Conservation (phyloP, 306 rosid genomes). For the Oemleria cerasiformis region DNA sequence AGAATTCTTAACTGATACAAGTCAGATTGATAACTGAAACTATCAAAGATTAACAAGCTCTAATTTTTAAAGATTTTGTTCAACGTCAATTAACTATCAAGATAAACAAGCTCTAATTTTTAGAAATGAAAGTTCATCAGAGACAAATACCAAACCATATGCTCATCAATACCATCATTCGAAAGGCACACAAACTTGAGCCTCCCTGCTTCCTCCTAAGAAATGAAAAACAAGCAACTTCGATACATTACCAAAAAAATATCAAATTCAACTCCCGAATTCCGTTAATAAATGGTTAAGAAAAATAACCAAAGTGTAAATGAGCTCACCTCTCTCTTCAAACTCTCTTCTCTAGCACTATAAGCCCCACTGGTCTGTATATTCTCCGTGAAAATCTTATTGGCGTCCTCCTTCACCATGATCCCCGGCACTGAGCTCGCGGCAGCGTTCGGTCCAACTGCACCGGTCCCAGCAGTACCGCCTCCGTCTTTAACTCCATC, state of each 20-base stretch:
- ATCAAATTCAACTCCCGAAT: background rate
- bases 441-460: conserved; percentile 24
- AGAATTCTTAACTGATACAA: background rate
- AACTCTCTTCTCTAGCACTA: conserved; percentile 81
- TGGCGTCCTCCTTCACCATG: conserved; percentile 73
- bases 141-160: conserved; percentile 83
- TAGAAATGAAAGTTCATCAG: conserved; percentile 9
- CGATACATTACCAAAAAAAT: background rate
- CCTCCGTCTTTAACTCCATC: conserved; percentile 56
- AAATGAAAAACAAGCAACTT: background rate
- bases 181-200: conserved; percentile 78
- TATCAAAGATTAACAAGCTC: background rate
- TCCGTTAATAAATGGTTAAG: background rate
- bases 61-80: background rate
- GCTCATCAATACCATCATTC: conserved; percentile 81
- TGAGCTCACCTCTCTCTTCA: conserved; percentile 65
- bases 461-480: conserved; percentile 31
- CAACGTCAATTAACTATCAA: background rate
- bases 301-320: background rate
- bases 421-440: conserved; percentile 54
- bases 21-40: background rate
- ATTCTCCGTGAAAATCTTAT: conserved; percentile 86
- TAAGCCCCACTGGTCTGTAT: conserved; percentile 95
- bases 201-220: conserved; percentile 83
- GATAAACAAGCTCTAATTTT: background rate